Evolutionary conservation across 371 early-diverging fungal genomes (phyloP), one percentile per base, ranked within the genome.

Genomic region (Rhizopus arrhizus): DNA sequence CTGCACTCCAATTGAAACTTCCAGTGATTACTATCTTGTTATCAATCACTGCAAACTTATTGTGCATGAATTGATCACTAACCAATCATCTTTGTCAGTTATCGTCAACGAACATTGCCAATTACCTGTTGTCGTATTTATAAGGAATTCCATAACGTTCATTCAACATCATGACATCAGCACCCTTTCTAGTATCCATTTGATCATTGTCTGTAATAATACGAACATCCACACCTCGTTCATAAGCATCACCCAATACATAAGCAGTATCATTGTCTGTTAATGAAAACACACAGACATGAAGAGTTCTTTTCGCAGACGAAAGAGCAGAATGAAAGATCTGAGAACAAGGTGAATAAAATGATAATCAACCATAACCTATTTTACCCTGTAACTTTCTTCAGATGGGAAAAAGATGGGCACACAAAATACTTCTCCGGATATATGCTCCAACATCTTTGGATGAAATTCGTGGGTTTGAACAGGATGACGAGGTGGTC

Each of bases 11-110:
- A 54, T 81, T 81, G 64, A 76, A 81, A 40, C 77, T 77, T 28
- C 81, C 81, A 13, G 76, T 81, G 42, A 78, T 66, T 16, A 81
- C 67, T 2, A 65, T 72, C 32, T 68, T 75, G 11, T 56, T 54
- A 61, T 88, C 88, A 48, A 86, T 75, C 11, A 88, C 75, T 11
- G 82, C 85, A 74, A 88, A 88, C 65, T 87, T 88, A 56, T 86
- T 81, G 58, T 88, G 88, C 88, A 88, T 88, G 48, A 83, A 78
- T 61, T 70, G 72, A 1, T 70, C 70, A 40, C 78, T 80, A 57
- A 11, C 22, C 22, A 22, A 22, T 22, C 22, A 22, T 22, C 22
- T 22, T 22, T 22, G 22, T 22, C 22, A 22, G 22, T 22, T 0
- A 22, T 22, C 22, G 22, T 10, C 16, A 36, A 32, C 16, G 13